Percentiles rank a stretch among this genome's conserved stretches.
phyloP scores from a whole-genome alignment of 2,329 filamentous ascomycete species.

The Ophiostoma fasciatum region DNA sequence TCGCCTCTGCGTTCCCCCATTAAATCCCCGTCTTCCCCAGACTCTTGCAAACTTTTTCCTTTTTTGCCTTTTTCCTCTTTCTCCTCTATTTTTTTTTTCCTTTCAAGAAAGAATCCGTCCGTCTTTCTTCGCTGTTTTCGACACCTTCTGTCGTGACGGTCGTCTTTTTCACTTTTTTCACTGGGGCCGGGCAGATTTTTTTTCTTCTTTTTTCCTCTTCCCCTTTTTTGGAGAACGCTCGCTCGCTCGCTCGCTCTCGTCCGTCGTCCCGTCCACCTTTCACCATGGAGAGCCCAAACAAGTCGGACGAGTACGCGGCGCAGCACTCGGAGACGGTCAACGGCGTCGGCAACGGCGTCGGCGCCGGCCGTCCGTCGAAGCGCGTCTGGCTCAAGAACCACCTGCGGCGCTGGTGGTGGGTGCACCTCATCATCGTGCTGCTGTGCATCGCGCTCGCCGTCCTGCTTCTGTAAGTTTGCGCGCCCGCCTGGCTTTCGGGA shows the following conservation, averaged over 20 bases:
- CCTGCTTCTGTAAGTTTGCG: slow-evolving; percentile 40
- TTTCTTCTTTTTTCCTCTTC: too few species aligned
- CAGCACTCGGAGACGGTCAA: neutral
- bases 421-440: slow-evolving; percentile 36
- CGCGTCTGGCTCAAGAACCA: slow-evolving; percentile 17
- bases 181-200: too few species aligned
- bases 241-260: too few species aligned
- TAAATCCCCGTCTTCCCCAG: too few species aligned
- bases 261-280: too few species aligned
- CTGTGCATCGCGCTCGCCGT: slow-evolving; percentile 39
- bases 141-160: too few species aligned
- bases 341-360: too few species aligned
- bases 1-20: too few species aligned
- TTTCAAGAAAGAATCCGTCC: too few species aligned
- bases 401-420: slow-evolving; percentile 46
- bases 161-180: too few species aligned
- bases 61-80: neutral
- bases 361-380: too few species aligned
- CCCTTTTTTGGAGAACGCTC: neutral
- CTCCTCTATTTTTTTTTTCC: neutral
- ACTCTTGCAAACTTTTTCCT: neutral
- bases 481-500: neutral
- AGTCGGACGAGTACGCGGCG: slow-evolving; percentile 2
- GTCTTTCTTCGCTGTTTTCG: neutral
- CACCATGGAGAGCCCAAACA: too few species aligned